Evolutionary conservation across 192 early-diverging fungal genomes (phyloP).

Genomic region (Gryganskiella cystojenkinii): DNA sequence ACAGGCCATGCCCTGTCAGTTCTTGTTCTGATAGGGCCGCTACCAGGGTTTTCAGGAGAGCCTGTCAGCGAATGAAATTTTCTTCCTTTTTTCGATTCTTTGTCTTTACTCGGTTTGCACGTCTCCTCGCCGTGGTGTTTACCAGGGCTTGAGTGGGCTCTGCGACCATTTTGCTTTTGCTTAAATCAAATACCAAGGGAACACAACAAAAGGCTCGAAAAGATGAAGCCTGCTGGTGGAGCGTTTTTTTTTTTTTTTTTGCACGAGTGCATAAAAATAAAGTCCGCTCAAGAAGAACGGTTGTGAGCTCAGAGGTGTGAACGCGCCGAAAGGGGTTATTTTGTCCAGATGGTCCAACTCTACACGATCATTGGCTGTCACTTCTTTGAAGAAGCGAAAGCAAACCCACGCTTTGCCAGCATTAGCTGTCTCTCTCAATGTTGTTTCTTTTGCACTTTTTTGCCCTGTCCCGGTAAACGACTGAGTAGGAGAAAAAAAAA

Average conservation of each 20-base stretch:
- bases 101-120: background rate
- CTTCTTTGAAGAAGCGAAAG: too few species aligned
- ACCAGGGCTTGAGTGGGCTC: background rate
- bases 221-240: too few species aligned
- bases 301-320: background rate
- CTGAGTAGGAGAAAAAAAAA: too few species aligned
- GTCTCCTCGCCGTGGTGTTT: too few species aligned
- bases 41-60: constrained; percentile 8
- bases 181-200: too few species aligned
- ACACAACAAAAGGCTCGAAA: too few species aligned
- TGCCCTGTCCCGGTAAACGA: too few species aligned
- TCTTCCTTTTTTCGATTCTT: background rate
- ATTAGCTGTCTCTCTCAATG: too few species aligned
- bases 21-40: constrained; percentile 29
- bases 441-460: too few species aligned
- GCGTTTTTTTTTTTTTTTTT: too few species aligned
- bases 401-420: too few species aligned
- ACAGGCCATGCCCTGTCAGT: constrained; percentile 17
- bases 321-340: background rate
- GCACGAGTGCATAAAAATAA: background rate
- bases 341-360: constrained; percentile 22
- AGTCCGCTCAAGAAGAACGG: background rate
- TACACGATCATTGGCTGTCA: constrained; percentile 16
- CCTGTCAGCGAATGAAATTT: constrained; percentile 16
- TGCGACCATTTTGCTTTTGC: too few species aligned